Base-by-base conservation (phyloP, 441 rosid species). In the Isatis lusitanica region DNA sequence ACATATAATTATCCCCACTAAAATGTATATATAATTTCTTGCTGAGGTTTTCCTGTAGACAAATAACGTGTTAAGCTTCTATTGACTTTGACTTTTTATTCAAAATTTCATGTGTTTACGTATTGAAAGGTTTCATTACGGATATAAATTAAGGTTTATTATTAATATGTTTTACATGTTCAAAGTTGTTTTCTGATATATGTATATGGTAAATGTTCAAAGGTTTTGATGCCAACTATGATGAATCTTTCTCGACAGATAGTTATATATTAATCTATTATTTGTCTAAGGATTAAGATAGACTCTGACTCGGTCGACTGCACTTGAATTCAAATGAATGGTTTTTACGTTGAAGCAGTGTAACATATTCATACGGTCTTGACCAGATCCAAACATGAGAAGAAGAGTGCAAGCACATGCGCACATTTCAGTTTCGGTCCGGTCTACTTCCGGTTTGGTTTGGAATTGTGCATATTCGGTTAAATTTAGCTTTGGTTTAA, bases 21-120 rank as follows among this genome's bases (percentile, higher is more conserved):
- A 5, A 7, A 6, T 9, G 11, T 39, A 55, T 55, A 56, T 57
- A 57, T 64, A 33, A 21, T 43, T 36, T 57, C 42, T 57, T 36
- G 21, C 52, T 16, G 16, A 66, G 16, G 70, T 30, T n/a, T 53
- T 21, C 18, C 5, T 44, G 17, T 30, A 46, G 42, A 56, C 48
- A 56, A 42, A 35, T 35, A 65, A 57, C 66, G 35, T 47, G 66
- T 58, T 17, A 74, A 17, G 28, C 35, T 58, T 36, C 4, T 58
- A 36, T 58, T 58, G 63, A 58, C 63, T 57, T 57, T 13, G 48
- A 24, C 16, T 60, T 63, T 63, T 30, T 17, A 35, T 35, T 58
- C 44, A 58, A 35, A 33, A 12, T 52, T 24, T 2, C 35, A 31
- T 26, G 24, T 11, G 44, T 58, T 36, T 36, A 36, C 44, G 10